phyloP scores from a whole-genome alignment of 805 yeast genomes.

The Starmerella geochares region DNA sequence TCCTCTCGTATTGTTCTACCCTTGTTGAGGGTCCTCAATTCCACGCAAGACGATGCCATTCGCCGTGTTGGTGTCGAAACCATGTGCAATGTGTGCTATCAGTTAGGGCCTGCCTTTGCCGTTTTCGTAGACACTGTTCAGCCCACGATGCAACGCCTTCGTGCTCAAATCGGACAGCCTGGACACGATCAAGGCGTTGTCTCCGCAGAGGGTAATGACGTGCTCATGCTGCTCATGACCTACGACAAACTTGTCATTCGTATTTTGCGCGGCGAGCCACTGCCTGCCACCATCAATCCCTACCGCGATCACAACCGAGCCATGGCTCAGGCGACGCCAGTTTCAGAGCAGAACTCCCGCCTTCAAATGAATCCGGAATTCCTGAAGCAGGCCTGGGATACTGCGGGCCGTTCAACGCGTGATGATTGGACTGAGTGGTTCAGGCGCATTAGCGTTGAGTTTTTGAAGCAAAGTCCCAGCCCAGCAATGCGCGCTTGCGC shows the following conservation, averaged over 20 bases:
- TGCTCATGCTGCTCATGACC: conserved; percentile 45
- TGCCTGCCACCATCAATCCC: conserved; percentile 65
- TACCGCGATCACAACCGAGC: conserved; percentile 38
- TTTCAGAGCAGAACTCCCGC: conserved; percentile 58
- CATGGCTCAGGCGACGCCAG: conserved; percentile 33
- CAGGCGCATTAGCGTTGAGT: conserved; percentile 69
- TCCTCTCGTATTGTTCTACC: conserved; percentile 87
- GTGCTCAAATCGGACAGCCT: conserved; percentile 10
- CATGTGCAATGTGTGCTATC: conserved; percentile 58
- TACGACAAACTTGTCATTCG: conserved; percentile 77
- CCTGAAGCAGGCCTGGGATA: conserved; percentile 81
- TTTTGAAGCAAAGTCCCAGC: conserved; percentile 85
- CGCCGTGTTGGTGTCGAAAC: conserved; percentile 64
- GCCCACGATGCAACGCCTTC: conserved; percentile 22
- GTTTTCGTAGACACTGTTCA: conserved; percentile 48
- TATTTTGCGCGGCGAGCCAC: conserved; percentile 70
- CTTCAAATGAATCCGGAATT: conserved; percentile 57
- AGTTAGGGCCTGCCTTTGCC: conserved; percentile 71
- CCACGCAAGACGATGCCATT: conserved; percentile 45
- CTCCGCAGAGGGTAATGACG: conserved; percentile 51
- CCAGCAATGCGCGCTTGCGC: conserved; percentile 91
- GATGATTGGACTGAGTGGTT: conserved; percentile 99
- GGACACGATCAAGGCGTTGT: conserved; percentile 47
- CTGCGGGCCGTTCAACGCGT: conserved; percentile 73
- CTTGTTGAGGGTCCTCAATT: conserved; percentile 53